Conservation (phyloP, 768 basidiomycete species). For the Lentinula raphanica region DNA sequence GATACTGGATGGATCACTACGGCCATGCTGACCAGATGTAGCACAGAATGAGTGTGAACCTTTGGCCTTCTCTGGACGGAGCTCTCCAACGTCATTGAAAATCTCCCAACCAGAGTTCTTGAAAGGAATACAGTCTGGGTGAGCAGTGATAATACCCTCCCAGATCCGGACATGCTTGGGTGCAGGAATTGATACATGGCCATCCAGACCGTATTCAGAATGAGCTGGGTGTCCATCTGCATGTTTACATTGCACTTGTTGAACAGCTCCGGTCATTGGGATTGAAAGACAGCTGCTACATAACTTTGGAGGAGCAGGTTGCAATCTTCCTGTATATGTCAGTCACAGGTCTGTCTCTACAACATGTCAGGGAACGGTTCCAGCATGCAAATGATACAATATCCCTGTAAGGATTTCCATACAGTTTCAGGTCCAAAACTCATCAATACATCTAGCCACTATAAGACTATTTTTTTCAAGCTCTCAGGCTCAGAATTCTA, state of each 20-base stretch:
- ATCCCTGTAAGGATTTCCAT: slow-evolving; percentile 4
- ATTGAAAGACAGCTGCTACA: slow-evolving; percentile 2
- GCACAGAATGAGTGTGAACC: no score
- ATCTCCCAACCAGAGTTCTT: no score
- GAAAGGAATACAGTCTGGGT: no score
- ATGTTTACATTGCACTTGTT: slow-evolving; percentile 17
- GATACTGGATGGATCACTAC: no score
- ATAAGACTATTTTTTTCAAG: not conserved
- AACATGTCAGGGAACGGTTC: slow-evolving; percentile 18
- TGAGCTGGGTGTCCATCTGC: slow-evolving; percentile 15
- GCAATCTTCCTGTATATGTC: slow-evolving; percentile 17
- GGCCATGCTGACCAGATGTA: no score
- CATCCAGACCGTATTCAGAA: slow-evolving; percentile 19
- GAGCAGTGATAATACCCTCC: no score
- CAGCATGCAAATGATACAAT: slow-evolving; percentile 21
- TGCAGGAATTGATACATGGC: slow-evolving; percentile 16
- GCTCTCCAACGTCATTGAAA: no score
- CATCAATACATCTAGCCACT: not conserved
- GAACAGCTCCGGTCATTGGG: slow-evolving; percentile 7
- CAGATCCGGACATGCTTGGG: slow-evolving; percentile 17
- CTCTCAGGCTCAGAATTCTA: slow-evolving; percentile 3
- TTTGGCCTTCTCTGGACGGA: no score
- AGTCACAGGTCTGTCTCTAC: slow-evolving; percentile 15
- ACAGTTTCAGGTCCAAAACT: not conserved
- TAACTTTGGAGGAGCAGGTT: slow-evolving; percentile 13